Evolutionary conservation across 2,329 filamentous ascomycete species (phyloP).

Genomic region (Fusarium sp.): DNA sequence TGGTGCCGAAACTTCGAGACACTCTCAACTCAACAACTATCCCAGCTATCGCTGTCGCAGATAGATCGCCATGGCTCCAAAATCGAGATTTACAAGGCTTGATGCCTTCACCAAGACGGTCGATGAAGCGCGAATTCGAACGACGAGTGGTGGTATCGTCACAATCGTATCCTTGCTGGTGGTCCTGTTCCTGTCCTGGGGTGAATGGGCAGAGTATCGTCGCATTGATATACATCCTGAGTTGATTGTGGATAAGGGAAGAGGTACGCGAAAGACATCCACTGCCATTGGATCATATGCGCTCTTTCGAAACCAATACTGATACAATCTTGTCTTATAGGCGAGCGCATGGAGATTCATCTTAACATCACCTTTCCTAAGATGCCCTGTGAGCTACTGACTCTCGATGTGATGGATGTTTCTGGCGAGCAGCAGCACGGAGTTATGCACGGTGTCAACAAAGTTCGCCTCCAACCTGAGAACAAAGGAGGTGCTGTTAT

Average conservation of each 20-base stretch:
- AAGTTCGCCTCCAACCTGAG: slow-evolving; percentile 81
- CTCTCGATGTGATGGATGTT: slow-evolving; percentile 98
- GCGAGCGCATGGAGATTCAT: slow-evolving; percentile 99
- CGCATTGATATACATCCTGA: slow-evolving; percentile 88
- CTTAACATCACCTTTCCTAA: slow-evolving; percentile 96
- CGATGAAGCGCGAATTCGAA: slow-evolving; percentile 95
- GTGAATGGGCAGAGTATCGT: slow-evolving; percentile 96
- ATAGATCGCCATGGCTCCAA: slow-evolving; percentile 75
- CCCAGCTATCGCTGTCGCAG: slow-evolving; percentile 14
- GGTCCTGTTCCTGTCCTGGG: slow-evolving; percentile 88
- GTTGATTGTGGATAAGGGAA: slow-evolving; percentile 93
- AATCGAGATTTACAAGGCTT: slow-evolving; percentile 94
- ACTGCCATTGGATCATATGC: neutral
- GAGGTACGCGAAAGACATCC: slow-evolving; percentile 68
- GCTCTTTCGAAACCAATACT: slow-evolving; percentile 26
- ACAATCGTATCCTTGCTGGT: slow-evolving; percentile 91
- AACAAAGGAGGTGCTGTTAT: slow-evolving; percentile 81
- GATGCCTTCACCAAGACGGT: slow-evolving; percentile 99
- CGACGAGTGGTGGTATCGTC: slow-evolving; percentile 93
- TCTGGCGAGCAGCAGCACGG: slow-evolving; percentile 97
- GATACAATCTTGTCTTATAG: slow-evolving; percentile 55
- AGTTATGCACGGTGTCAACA: slow-evolving; percentile 90
- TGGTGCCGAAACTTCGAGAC: slow-evolving; percentile 21
- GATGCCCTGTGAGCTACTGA: slow-evolving; percentile 93
- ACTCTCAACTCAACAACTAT: slow-evolving; percentile 15